Base-by-base conservation (phyloP, 139 green algal genomes). In the Picochlorum sp. region DNA sequence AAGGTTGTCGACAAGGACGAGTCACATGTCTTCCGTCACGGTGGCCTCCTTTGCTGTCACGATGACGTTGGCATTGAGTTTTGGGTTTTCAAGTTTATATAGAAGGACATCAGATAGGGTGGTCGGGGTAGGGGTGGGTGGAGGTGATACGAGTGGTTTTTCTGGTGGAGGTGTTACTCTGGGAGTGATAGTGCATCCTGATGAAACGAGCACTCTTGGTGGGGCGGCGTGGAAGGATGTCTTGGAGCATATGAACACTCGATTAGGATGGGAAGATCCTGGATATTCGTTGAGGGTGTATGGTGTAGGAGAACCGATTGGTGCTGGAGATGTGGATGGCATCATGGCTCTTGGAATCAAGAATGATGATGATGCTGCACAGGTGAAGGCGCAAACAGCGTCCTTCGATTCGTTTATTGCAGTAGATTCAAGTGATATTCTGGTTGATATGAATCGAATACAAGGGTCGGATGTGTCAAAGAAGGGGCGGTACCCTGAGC, bases 261-360 rank as follows among this genome's bases (percentile, higher is more conserved):
- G 47, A 54, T 0, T 54, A 13, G 47, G n/a, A 54, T 21, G 16
- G 47, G 47, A 54, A 13, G n/a, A 54, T 54, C 11, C 47, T 26
- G 15, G n/a, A 9, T 54, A 54, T 54, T 21, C 16, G 18, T 54
- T 54, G 47, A 10, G n/a, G 16, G n/a, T 54, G 18, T 54, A 54
- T 54, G 47, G n/a, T 18, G 18, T 26, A 54, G 16, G 18, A 20
- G n/a, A 20, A 21, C 18, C n/a, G 6, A 23, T 30, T 38, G 51
- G 18, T 34, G 21, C 23, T 34, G 26, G 21, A 20, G 20, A 23
- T 9, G 51, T 28, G 15, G 51, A 59, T 59, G 51, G 18, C 32
- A 34, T 59, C 4, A 50, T 75, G 18, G 65, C 51, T 21, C 1
- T 67, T 2, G 69, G 50, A 4, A 45, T 75, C 7, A 18, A 23